Evolutionary conservation across 2,329 filamentous ascomycete genomes (phyloP), one percentile per base, ranked within the genome.

Genomic region (Arthrinium phaeospermum): DNA sequence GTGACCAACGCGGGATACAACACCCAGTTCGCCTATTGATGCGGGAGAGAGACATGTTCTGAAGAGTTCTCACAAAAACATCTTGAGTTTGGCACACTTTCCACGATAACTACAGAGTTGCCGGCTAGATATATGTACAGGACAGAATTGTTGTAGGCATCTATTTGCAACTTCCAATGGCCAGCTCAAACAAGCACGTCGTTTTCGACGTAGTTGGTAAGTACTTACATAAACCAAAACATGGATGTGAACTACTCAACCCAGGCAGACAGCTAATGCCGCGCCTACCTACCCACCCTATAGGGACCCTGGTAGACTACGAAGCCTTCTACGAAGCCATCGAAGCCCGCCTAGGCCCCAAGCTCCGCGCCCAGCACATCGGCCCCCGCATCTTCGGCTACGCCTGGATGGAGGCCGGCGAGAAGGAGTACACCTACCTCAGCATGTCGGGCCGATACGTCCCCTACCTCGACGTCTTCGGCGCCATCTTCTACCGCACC

Each of bases 141-240:
- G 7, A n/a, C 2, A 49, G 7, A 10, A 2, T n/a, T 7, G 14
- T 10, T n/a, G 22, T 22, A 49, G 5, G n/a, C n/a, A n/a, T 24
- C 49, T 14, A 2, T 24, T 7, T 6, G 6, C 16, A 34, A 44
- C 24, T 8, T 22, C 30, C 19, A 19, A 68, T 68, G 64, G 37
- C 16, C 22, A 16, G 12, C 64, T 45, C 71, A 10, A 57, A 34
- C 22, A 86, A 86, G 71, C 82, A 87, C 74, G 81, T 86, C 72
- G 85, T 87, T 37, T 87, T 87, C 74, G 85, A 87, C 75, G 83
- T 89, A 2, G 87, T 90, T 49, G 86, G 70, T 68, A 67, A n/a
- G 70, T n/a, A 27, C 0, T 16, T 19, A 41, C 0, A n/a, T 24
- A 41, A 19, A 22, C 34, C 51, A 24, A 1, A 13, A 5, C 27